Evolutionary conservation across 83 land plant genomes (phyloP).

Genomic region (Larix sibirica): DNA sequence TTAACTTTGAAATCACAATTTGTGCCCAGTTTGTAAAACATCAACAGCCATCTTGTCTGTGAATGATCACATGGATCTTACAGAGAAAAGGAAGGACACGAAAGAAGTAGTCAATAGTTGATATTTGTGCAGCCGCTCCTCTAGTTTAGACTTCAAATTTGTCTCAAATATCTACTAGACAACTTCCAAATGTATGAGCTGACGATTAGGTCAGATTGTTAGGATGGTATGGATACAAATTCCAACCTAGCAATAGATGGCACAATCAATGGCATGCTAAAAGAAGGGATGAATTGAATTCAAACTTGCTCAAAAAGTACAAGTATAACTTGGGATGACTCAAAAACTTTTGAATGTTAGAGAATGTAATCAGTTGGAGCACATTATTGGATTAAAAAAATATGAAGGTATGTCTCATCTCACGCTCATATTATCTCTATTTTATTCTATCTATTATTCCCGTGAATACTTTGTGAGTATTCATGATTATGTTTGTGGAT

Average conservation of each 20-base stretch:
- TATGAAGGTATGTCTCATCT: too few relatives aligned
- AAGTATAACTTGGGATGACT: too few relatives aligned
- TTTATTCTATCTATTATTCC: too few relatives aligned
- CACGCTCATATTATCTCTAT: too few relatives aligned
- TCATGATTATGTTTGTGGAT: too few relatives aligned
- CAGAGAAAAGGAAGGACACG: slow-evolving; percentile 45
- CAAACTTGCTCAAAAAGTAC: too few relatives aligned
- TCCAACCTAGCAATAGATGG: background rate
- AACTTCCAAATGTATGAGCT: background rate
- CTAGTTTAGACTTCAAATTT: background rate
- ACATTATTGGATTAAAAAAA: too few relatives aligned
- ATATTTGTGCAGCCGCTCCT: slow-evolving; percentile 48
- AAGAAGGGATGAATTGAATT: background rate
- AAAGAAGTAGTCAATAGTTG: slow-evolving; percentile 53
- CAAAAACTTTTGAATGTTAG: too few relatives aligned
- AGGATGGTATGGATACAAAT: background rate
- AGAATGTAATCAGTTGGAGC: too few relatives aligned
- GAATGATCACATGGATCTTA: slow-evolving; percentile 75
- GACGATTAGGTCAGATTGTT: background rate
- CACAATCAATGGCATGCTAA: background rate
- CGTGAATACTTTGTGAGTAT: too few relatives aligned
- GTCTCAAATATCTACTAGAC: background rate
- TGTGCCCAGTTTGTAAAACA: slow-evolving; percentile 62
- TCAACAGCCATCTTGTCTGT: slow-evolving; percentile 60
- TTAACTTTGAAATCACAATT: slow-evolving; percentile 26